A percentile compares a stretch with the other conserved stretches of the same genome.
Conservation (phyloP, 2,329 filamentous ascomycete genomes). For the Fulvia fulva region DNA sequence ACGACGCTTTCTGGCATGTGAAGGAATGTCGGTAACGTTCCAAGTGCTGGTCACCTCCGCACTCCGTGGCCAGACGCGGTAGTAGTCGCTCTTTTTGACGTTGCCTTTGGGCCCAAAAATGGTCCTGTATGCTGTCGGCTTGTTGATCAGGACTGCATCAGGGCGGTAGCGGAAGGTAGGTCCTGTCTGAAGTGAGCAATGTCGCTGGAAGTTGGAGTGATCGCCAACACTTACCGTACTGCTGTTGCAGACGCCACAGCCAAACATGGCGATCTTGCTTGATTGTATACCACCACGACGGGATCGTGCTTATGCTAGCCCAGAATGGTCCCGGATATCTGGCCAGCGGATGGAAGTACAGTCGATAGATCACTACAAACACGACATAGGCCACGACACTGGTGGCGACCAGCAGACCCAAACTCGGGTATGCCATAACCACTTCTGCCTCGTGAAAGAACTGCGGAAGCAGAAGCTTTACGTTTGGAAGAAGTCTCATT, state of each 20-base stretch:
- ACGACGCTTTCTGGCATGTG: conserved; percentile 14
- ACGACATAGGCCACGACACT: background rate
- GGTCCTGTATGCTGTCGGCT: conserved; percentile 14
- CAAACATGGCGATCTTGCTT: conserved; percentile 19
- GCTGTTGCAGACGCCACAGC: conserved; percentile 15
- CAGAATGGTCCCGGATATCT: conserved; percentile 14
- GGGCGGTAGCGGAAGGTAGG: conserved; percentile 21
- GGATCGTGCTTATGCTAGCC: conserved; percentile 14
- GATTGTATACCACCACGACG: conserved; percentile 15
- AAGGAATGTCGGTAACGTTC: conserved; percentile 18
- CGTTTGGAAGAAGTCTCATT: no score
- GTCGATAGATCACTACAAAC: conserved; percentile 1
- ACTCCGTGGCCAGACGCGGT: conserved; percentile 15
- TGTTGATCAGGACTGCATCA: conserved; percentile 21
- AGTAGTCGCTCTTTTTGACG: conserved; percentile 20
- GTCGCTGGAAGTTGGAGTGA: background rate
- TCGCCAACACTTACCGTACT: conserved; percentile 12
- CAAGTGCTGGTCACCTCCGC: conserved; percentile 15
- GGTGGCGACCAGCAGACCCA: background rate
- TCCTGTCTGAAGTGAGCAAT: background rate
- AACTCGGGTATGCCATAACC: background rate
- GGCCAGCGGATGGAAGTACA: conserved; percentile 10
- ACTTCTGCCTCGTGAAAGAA: no score
- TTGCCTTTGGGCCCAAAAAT: conserved; percentile 22
- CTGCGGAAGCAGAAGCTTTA: no score